phyloP scores from a whole-genome alignment of 2,329 filamentous ascomycete genomes.

The Botrytis paeoniae region DNA sequence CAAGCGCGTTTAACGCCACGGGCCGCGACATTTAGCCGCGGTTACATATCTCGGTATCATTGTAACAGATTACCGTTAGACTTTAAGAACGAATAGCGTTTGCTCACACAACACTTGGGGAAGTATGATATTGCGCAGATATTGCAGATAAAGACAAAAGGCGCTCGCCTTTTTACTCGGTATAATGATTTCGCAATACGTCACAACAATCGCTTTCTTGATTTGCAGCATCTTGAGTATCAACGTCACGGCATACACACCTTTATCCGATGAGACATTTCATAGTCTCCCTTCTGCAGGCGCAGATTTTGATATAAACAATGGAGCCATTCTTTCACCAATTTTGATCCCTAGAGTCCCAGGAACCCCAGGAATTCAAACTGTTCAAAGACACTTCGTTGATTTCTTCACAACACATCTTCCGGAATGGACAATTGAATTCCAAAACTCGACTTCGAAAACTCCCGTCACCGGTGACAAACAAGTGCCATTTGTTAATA shows the following conservation, averaged over 20 bases:
- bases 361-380: constrained; percentile 71
- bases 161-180: constrained; percentile 25
- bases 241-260: constrained; percentile 30
- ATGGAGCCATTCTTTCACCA: constrained; percentile 74
- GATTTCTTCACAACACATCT: constrained; percentile 74
- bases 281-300: constrained; percentile 68
- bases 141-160: constrained; percentile 21
- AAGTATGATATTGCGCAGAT: constrained; percentile 31
- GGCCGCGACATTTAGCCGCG: neutral
- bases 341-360: constrained; percentile 87
- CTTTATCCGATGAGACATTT: constrained; percentile 73
- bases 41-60: neutral
- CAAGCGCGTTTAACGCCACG: constrained; percentile 9
- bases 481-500: constrained; percentile 78
- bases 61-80: constrained; percentile 16
- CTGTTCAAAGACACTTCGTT: constrained; percentile 77
- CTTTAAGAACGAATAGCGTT: neutral
- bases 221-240: constrained; percentile 24
- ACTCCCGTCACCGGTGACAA: constrained; percentile 72
- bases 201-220: constrained; percentile 25
- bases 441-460: constrained; percentile 85
- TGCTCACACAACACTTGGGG: neutral
- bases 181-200: constrained; percentile 26
- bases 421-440: constrained; percentile 74
- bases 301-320: constrained; percentile 73